These are phyloP conservation scores for Parachaetomium inaequale DNA, from an alignment of 495 filamentous ascomycete species.

Conservation along the genomic window DNA sequence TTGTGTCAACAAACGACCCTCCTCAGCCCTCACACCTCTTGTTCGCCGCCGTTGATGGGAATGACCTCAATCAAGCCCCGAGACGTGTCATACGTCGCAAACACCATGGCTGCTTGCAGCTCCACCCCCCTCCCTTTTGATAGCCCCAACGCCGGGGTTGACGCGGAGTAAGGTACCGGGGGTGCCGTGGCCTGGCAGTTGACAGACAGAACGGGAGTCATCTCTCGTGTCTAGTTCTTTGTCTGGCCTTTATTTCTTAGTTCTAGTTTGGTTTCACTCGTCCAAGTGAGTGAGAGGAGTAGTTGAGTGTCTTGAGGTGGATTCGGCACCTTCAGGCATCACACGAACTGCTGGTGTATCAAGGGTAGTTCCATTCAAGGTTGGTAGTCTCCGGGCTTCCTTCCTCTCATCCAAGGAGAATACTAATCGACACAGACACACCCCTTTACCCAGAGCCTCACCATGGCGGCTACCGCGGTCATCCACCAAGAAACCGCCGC, in stretches of 20 bases:
- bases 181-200: not conserved
- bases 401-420: not conserved
- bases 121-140: conserved; percentile 33
- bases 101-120: conserved; percentile 4
- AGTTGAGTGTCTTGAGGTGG: not conserved
- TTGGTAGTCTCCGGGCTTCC: not conserved
- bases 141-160: conserved; percentile 77
- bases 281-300: not conserved
- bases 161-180: conserved; percentile 21
- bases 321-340: not conserved
- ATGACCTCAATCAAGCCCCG: not conserved
- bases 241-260: not conserved
- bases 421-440: not conserved
- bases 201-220: not conserved
- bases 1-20: not conserved
- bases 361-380: not conserved
- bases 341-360: not conserved
- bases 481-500: not conserved
- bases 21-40: not conserved
- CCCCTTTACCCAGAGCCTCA: not conserved
- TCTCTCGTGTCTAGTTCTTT: not conserved
- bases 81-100: not conserved
- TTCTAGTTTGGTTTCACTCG: not conserved
- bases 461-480: not conserved
- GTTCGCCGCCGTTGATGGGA: not conserved